Base-by-base conservation (phyloP, 1,284 basidiomycete species). In the Dichomitus squalens region DNA sequence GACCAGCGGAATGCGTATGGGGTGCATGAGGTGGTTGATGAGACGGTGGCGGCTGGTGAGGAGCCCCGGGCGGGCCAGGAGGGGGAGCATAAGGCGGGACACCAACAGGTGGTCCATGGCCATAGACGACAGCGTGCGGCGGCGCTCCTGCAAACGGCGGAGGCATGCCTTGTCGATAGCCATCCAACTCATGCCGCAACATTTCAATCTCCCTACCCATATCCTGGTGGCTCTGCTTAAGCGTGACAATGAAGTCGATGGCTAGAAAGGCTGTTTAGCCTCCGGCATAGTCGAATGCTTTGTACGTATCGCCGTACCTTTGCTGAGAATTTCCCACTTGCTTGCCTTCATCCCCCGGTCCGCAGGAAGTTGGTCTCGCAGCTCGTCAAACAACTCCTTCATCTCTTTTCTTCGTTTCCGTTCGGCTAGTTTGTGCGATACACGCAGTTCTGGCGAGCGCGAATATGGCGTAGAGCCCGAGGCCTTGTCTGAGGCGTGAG, bases 251-350 rank as follows among this genome's bases (percentile, higher is more conserved):
- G 75, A 92, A 94, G 71, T 96, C 94, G 70, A 96, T 93, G 25
- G 95, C 94, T 95, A 41, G 53, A 46, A 41, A 35, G 40, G 27
- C 25, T 4, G n/a, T 18, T 25, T 9, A 38, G 41, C 2, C 29
- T 29, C 20, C 18, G 18, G 44, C 27, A 12, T 34, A 18, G 44
- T 27, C 16, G n/a, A 47, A 20, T 33, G 11, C 6, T 6, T 21
- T 43, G 18, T 40, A 25, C 20, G 20, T 58, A 44, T 44, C 46
- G 36, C 72, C 80, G 63, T 65, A 92, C 94, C 92, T 86, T 96
- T 95, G 73, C 87, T 94, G 36, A 97, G 76, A 57, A 96, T 96
- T 76, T 97, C 95, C 95, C 95, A 97, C 76, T 98, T 98, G 76
- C 92, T 94, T 20, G 93, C 90, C 72, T 97, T 96, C 87, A 94